A percentile compares a stretch with the other conserved stretches of the same genome.
Evolutionary conservation across 2,329 filamentous ascomycete genomes (phyloP).

Genomic region (Phyllosticta citrichinensis): DNA sequence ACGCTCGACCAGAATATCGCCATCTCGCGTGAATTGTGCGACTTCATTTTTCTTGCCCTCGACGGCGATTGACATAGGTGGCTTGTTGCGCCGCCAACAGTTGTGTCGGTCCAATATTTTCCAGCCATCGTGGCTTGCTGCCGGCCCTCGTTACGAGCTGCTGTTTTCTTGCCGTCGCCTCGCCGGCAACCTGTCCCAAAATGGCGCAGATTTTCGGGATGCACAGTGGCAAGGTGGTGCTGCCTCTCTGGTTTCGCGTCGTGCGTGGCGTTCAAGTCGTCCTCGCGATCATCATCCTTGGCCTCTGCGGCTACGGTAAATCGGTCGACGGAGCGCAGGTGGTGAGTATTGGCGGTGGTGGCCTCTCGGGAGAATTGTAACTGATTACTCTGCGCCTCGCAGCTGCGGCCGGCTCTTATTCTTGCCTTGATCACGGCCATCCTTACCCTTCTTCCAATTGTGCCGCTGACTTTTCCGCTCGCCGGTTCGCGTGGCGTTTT

Average conservation of each 20-base stretch:
- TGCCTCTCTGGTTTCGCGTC: constrained; percentile 16
- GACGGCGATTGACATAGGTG: background rate
- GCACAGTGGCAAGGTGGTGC: constrained; percentile 6
- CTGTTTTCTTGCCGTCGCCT: background rate
- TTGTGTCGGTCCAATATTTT: background rate
- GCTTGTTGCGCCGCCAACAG: background rate
- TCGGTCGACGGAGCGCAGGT: constrained; percentile 11
- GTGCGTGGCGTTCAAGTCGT: constrained; percentile 21
- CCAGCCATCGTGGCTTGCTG: background rate
- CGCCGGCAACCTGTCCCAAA: background rate
- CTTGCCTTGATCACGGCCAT: constrained; percentile 14
- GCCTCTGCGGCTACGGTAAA: constrained; percentile 18
- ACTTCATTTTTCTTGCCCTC: background rate
- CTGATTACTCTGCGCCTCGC: background rate
- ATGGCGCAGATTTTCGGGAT: background rate
- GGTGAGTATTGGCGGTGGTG: constrained; percentile 6
- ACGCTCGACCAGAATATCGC: background rate
- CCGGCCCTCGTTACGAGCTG: background rate
- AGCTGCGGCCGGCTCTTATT: constrained; percentile 17
- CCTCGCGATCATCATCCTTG: constrained; percentile 20
- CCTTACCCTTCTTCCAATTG: constrained; percentile 16
- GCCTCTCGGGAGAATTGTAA: background rate
- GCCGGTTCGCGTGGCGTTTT: background rate
- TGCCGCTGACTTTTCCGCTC: constrained; percentile 9
- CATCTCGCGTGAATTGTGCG: background rate